Evolutionary conservation across 768 basidiomycete genomes (phyloP), one percentile per base, ranked within the genome.

Genomic region (Pholiota molesta): DNA sequence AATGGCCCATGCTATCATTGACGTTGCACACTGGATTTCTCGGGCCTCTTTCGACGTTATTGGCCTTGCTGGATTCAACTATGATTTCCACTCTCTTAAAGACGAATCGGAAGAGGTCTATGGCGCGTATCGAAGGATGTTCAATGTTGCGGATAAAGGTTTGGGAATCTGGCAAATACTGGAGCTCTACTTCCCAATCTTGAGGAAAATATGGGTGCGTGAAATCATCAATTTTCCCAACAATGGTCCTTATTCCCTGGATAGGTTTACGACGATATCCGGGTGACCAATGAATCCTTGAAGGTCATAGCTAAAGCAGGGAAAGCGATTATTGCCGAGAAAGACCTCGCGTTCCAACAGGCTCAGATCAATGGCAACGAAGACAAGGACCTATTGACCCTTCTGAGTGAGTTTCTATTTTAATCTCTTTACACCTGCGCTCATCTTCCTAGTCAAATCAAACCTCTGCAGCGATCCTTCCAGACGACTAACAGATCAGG

Each of bases 11-110:
- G 62, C 64, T 3, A 70, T 71, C 6, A 69, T 89, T 56, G 85
- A 89, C 62, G 75, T 87, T 21, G 73, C 79, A 23, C 80, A 81
- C 59, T 89, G 85, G 83, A 68, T 87, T n/a, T 83, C 83, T 13
- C 82, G 86, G 28, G 81, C 83, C 0, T 82, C 86, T 1, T 84
- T 90, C 59, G 88, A 90, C 64, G 79, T 87, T 11, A 86, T 89
- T 52, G 88, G 87, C 10, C 74, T 86, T 9, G 81, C 86, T 5
- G 83, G 81, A 5, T 83, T 86, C 39, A 78, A 82, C 62, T 83
- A 85, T 62, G 72, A 79, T 33, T 86, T 86, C 69, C 73, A 79
- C 44, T 75, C 84, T 2, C 67, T 86, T 2, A 72, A 79, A 52
- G 78, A 81, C 55, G 83, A 85, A 66, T 75, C 79, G 0, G 81